phyloP scores from a whole-genome alignment of 1,284 basidiomycete species.

The Leccinum pallidistipes region DNA sequence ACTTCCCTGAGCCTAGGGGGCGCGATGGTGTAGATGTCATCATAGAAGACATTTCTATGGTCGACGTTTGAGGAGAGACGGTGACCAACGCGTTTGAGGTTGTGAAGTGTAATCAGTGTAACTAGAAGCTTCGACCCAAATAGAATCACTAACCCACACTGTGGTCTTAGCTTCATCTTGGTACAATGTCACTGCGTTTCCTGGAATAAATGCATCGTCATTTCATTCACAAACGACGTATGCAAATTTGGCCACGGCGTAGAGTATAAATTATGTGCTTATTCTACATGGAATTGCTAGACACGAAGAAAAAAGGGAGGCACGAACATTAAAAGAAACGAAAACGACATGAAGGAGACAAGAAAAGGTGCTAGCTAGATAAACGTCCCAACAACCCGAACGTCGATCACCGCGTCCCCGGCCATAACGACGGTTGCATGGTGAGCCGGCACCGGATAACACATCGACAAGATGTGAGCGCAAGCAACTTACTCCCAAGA shows the following conservation, averaged over 20 bases:
- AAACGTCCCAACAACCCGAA: slow-evolving; percentile 2
- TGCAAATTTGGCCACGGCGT: slow-evolving; percentile 1
- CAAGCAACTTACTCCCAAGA: slow-evolving; percentile 50
- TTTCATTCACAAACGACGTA: slow-evolving; percentile 1
- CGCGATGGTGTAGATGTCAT: slow-evolving; percentile 22
- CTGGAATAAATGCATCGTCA: slow-evolving; percentile 4
- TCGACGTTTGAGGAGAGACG: background rate
- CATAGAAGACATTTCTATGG: background rate
- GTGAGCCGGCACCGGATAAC: slow-evolving; percentile 1
- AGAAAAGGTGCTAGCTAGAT: slow-evolving; percentile 31
- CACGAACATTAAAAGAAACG: slow-evolving; percentile 6
- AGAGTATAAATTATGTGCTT: slow-evolving; percentile 26
- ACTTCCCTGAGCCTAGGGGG: slow-evolving; percentile 14
- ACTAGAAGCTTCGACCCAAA: background rate
- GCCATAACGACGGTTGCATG: slow-evolving; percentile 5
- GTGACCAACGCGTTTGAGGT: background rate
- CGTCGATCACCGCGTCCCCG: slow-evolving; percentile 7
- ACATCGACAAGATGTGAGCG: slow-evolving; percentile 10
- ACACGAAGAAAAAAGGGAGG: slow-evolving; percentile 15
- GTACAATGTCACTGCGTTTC: background rate
- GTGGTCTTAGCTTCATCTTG: background rate
- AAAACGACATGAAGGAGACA: slow-evolving; percentile 19
- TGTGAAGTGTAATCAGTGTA: background rate
- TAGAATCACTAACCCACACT: background rate
- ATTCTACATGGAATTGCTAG: slow-evolving; percentile 37